A percentile compares a stretch with the other conserved stretches of the same genome.
Evolutionary conservation across 1,284 basidiomycete species (phyloP).

Genomic region (Heterobasidion annosum): DNA sequence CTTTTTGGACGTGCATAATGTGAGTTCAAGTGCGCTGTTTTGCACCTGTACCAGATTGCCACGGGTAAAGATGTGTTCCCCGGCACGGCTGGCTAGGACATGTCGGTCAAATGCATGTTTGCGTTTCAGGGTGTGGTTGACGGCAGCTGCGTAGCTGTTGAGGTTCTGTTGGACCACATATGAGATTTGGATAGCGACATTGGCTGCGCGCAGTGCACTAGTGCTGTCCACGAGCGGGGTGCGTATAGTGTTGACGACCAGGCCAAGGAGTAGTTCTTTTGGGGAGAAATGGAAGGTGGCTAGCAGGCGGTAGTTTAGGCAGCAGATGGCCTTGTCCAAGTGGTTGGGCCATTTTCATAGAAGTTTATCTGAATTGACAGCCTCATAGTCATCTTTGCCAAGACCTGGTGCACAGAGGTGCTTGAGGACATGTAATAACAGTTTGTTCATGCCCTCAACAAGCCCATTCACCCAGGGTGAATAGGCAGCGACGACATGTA

Average conservation of each 20-base stretch:
- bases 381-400: constrained; percentile 18
- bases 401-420: constrained; percentile 22
- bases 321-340: constrained; percentile 18
- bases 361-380: not conserved
- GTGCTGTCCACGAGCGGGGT: constrained; percentile 8
- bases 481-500: constrained; percentile 22
- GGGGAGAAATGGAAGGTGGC: constrained; percentile 17
- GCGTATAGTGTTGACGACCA: constrained; percentile 16
- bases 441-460: constrained; percentile 22
- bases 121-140: constrained; percentile 9
- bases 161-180: constrained; percentile 21
- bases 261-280: constrained; percentile 19
- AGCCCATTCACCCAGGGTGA: constrained; percentile 31
- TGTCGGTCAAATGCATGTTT: constrained; percentile 14
- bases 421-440: constrained; percentile 20
- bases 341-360: constrained; percentile 22
- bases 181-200: constrained; percentile 15
- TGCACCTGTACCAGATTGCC: constrained; percentile 8
- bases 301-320: constrained; percentile 18
- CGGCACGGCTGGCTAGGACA: constrained; percentile 4
- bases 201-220: not conserved
- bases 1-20: constrained; percentile 13
- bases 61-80: constrained; percentile 13
- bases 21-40: constrained; percentile 3
- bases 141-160: constrained; percentile 16